Base-by-base conservation (phyloP, 1,139 yeast genomes). In the Kurtzmaniella quercitrusa region DNA sequence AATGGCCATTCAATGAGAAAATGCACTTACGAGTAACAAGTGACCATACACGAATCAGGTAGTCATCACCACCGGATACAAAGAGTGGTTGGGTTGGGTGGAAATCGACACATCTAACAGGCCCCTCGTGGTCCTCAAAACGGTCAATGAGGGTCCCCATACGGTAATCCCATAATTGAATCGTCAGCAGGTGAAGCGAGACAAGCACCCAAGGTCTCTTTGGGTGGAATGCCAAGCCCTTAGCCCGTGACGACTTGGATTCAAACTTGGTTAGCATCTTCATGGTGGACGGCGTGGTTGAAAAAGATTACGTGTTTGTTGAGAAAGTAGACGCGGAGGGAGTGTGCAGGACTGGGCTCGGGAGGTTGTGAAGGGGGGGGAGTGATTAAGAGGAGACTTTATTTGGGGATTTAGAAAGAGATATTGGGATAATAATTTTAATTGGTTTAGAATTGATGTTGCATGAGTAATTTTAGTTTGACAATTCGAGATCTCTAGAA, bases 201-300 rank as follows among this genome's bases (percentile, higher is more conserved):
- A 93, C 98, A 55, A 94, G 76, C 43, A 88, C 88, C 98, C 98
- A 94, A 43, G 99, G 98, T 63, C 95, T 76, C 52, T 83, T 85
- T 42, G 98, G 98, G 65, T 94, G 99, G 68, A 94, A 93, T 45
- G 98, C 98, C 58, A 94, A 89, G 50, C 97, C 97, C 69, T 94
- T 94, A 42, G 98, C 98, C 77, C 98, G 78, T 44, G 98, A 88
- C 53, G 98, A 91, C 78, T 94, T 94, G 59, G 98, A 89, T 73
- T 94, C 98, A 68, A 94, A 94, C 84, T 87, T 89, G 45, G 96
- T 89, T 63, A 89, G 80, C 96, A 89, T 86, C 88, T 89, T 89
- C 97, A 89, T 89, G 64, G 63, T 80, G 59, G 38, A 14, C 30
- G 30, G 30, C 14, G 30, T 26, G 30, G 30, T 26, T 12, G 30